Evolutionary conservation across 1,139 yeast genomes (phyloP), one percentile per base, ranked within the genome.

Genomic region (Hemisphaericaspora xylofermentans): DNA sequence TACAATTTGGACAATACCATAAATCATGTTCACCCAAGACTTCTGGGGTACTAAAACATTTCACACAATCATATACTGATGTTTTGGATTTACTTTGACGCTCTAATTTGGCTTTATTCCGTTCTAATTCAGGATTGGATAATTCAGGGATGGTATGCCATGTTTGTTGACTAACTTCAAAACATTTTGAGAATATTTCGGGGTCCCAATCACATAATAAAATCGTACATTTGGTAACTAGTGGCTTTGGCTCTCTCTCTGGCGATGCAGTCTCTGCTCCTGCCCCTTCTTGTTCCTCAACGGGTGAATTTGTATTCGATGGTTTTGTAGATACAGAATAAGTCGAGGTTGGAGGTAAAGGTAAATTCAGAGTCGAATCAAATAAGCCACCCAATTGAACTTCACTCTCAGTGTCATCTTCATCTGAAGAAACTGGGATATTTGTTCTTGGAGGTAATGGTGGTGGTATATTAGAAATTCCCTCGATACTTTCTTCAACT

Each of bases 1-100:
- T 81, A 66, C 98, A 93, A 19, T 71, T 66, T 2, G 97, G 95
- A 61, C 98, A 93, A 55, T 84, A 89, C 98, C 98, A 93, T 39
- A 89, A 72, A 61, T 93, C 98, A 44, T 88, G 86, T 40, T 88
- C 87, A 10, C 97, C 89, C 35, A 93, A 71, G 2, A 89, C 80
- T 59, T 93, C 98, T 0, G 95, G 84, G 40, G 80, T 79, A 18
- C 95, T 81, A 57, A 93, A 93, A 45, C 81, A 60, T 30, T 76
- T 77, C 37, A 93, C 63, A 56, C 98, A 93, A 51, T 87, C 94
- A 48, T 79, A 76, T 27, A 93, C 68, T 0, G 85, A 75, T 13
- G 88, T 75, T 12, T 71, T 70, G n/a, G 78, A 67, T 40, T 71
- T 73, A 43, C 71, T 68, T 38, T 63, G 65, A 38, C 62, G 63